These are phyloP conservation scores for Candida insectalens DNA, from an alignment of 805 yeast genomes.

Conservation along the genomic window DNA sequence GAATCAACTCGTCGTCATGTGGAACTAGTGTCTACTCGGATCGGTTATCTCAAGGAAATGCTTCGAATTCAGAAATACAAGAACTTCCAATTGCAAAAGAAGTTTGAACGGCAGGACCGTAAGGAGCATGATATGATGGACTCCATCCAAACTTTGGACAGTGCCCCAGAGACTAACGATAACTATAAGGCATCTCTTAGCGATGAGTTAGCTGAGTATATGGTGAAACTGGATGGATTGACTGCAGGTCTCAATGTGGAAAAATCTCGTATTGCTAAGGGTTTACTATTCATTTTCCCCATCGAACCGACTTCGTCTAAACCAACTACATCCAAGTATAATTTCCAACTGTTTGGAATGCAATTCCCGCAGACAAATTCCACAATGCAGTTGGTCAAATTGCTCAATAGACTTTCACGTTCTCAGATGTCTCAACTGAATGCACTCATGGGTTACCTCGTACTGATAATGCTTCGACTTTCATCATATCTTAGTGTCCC, in stretches of 20 bases:
- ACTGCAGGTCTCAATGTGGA: slow-evolving; percentile 9
- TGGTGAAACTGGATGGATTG: slow-evolving; percentile 8
- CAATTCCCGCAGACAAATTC: slow-evolving; percentile 17
- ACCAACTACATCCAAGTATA: slow-evolving; percentile 13
- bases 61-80: not conserved
- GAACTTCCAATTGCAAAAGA: not conserved
- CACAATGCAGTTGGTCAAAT: slow-evolving; percentile 5
- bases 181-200: not conserved
- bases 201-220: slow-evolving; percentile 9
- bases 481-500: slow-evolving; percentile 33
- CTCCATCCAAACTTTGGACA: not conserved
- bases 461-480: slow-evolving; percentile 31
- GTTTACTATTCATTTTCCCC: slow-evolving; percentile 23
- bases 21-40: not conserved
- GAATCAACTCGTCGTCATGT: not conserved
- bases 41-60: not conserved
- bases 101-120: not conserved
- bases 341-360: slow-evolving; percentile 23
- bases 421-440: slow-evolving; percentile 30
- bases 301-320: slow-evolving; percentile 11
- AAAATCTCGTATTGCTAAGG: slow-evolving; percentile 17
- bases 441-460: slow-evolving; percentile 39
- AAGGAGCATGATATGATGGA: not conserved
- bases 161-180: not conserved
- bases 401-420: slow-evolving; percentile 15